Base-by-base conservation (phyloP, 139 green algal genomes). In the Pleodorina starrii region DNA sequence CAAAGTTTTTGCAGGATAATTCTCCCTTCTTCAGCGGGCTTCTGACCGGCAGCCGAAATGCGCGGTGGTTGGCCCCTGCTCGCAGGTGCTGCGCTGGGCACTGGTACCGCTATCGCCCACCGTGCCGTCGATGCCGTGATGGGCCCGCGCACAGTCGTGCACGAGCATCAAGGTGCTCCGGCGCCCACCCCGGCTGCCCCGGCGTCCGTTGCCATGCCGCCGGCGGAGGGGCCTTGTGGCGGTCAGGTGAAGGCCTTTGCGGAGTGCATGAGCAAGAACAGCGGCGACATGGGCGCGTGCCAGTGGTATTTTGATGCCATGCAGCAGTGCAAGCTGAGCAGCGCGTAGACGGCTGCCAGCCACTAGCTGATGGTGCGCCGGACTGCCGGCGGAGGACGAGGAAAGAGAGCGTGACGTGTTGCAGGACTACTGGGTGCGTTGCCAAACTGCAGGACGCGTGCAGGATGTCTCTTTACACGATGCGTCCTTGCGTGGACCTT, bases 61-160 rank as follows among this genome's bases (percentile, higher is more conserved):
- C n/a, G n/a, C n/a, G n/a, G n/a, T n/a, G n/a, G n/a, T n/a, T n/a
- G n/a, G n/a, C n/a, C n/a, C n/a, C n/a, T n/a, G n/a, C n/a, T n/a
- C 63, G 59, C 81, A 97, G 96, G 96, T 89, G 96, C 96, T 72
- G 97, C 97, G 0, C 82, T 98, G 38, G 97, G 97, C 23, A 98
- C 96, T 10, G 97, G 97, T 27, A 96, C 90, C 48, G 97, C 96
- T 0, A 57, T 99, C 35, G 97, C 96, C 0, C 96, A 98, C 90
- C 92, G 96, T 9, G 97, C 96, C n/a, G 93, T 99, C 0, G 97
- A 98, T 84, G 91, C 92, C 17, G 85, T 98, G 29, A 94, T 98
- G 91, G 91, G 94, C 17, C 82, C 88, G 3, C 81, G 93, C 32
- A 89, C 60, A 0, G 86, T 93, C 7, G 89, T 91, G 83, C 89